Evolutionary conservation across 148 eudicot species (phyloP), one percentile per base, ranked within the genome.

Genomic region (Chenopodium album): DNA sequence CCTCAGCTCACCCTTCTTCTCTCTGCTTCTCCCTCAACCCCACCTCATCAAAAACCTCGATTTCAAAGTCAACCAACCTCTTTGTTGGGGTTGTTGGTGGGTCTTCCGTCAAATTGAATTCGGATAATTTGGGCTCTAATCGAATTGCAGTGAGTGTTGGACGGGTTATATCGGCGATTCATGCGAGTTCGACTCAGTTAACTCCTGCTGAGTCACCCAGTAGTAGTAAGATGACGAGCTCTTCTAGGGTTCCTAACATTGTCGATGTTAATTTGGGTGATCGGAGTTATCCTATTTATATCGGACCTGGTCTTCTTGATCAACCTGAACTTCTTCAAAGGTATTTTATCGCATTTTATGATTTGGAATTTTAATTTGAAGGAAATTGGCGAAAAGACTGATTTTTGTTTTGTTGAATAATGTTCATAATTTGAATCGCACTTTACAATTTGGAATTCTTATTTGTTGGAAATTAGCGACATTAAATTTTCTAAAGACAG

Each of bases 251-350:
- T 79, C 92, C 92, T 20, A 87, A 90, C 0, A 79, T 86, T 64
- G 99, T 96, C 6, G 94, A 96, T 1, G 97, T 94, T 22, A 90
- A 91, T 81, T 90, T 96, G 88, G 98, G 99, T 2, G 73, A 91
- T 47, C 91, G 99, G 74, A 96, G 97, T 81, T 96, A 96, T 86
- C 99, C 99, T 28, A 96, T 96, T 83, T 96, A 94, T 80, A 96
- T 96, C 3, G 99, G 99, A 1, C 80, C 99, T 23, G 92, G 95
- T 11, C 92, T 96, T 63, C 98, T 96, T 26, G 83, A 94, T 52
- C 91, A 92, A 26, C 95, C 95, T 11, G 87, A 92, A 52, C 94
- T 94, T 47, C 98, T 96, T 28, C 99, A 94, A 70, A 87, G 97
- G 99, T 92, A 82, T 41, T 41, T 41, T 41, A 41, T 41, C 44